Evolutionary conservation across 2,329 filamentous ascomycete genomes (phyloP), one percentile per base, ranked within the genome.

Genomic region (Neodidymelliopsis sp.): DNA sequence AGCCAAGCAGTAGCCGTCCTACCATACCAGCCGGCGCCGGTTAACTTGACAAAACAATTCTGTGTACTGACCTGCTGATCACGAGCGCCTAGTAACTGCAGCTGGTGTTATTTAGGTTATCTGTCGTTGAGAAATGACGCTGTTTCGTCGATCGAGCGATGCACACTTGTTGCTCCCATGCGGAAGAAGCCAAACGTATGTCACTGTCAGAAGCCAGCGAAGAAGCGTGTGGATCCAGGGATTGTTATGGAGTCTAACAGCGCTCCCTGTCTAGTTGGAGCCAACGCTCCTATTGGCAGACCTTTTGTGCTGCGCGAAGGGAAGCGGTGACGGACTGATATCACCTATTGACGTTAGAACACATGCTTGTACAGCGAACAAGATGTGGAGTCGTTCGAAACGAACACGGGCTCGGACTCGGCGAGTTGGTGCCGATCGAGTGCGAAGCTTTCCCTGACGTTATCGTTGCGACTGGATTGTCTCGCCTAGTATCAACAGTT

Each of bases 331-430:
- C 40, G 35, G 25, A 12, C 15, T 22, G 44, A n/a, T n/a, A n/a
- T n/a, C 24, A 20, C 30, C 24, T 18, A 25, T 30, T 37, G 30
- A 31, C 35, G 13, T 24, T 42, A 42, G 31, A 36, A 37, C 30
- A 16, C 12, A 20, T 7, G 35, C 33, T 39, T 22, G 27, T 39
- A 39, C 34, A 49, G 27, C 46, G 20, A 29, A 23, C 39, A 43
- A 44, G n/a, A 29, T 49, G 47, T 50, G 47, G 47, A 44, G 47
- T 30, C 29, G 20, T 20, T 43, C 11, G 6, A 40, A 16, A 44
- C 23, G 24, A 35, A 36, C 25, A 31, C 38, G 38, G 29, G 19
- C 40, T 45, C 30, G 35, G 36, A 36, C 25, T 50, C 47, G 47
- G 47, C 47, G 36, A 50, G 6, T 16, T 27, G 12, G 27, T 22